Evolutionary conservation across 2,329 filamentous ascomycete species (phyloP).

Genomic region (Colletotrichum endophyticum): DNA sequence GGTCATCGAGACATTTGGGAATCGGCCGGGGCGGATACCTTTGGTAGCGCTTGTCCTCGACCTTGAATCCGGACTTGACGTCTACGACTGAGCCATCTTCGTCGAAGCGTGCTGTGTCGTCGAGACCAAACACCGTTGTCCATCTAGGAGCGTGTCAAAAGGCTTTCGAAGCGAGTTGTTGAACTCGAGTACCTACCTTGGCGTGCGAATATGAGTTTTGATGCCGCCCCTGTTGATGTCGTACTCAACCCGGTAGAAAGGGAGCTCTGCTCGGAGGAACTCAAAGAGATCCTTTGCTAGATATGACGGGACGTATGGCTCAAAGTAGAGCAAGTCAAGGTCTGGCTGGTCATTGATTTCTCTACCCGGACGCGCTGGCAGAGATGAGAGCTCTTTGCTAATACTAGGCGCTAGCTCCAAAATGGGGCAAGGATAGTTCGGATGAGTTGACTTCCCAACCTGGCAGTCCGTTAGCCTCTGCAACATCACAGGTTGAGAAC

Average conservation of each 20-base stretch:
- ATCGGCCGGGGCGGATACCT: conserved; percentile 70
- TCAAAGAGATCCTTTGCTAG: conserved; percentile 67
- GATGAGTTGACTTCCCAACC: conserved; percentile 40
- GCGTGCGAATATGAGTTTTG: conserved; percentile 65
- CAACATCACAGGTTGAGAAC: not conserved
- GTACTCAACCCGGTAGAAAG: conserved; percentile 79
- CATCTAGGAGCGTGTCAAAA: conserved; percentile 29
- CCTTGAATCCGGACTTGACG: conserved; percentile 42
- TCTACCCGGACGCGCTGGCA: conserved; percentile 58
- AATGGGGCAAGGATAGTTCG: conserved; percentile 57
- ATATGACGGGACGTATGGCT: conserved; percentile 69
- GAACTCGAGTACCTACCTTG: conserved; percentile 36
- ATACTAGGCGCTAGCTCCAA: conserved; percentile 43
- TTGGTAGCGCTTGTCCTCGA: conserved; percentile 57
- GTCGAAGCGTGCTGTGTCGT: conserved; percentile 68
- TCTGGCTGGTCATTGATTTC: conserved; percentile 71
- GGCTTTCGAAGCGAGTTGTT: not conserved
- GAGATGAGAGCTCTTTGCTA: conserved; percentile 40
- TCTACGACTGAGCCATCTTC: conserved; percentile 47
- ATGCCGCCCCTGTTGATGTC: conserved; percentile 70
- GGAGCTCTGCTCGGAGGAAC: conserved; percentile 73
- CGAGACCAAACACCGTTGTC: conserved; percentile 63
- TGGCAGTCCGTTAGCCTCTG: not conserved
- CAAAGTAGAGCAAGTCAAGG: conserved; percentile 76
- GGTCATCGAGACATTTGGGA: conserved; percentile 69